phyloP scores from a whole-genome alignment of 495 filamentous ascomycete species.

The Penicillium soppii region DNA sequence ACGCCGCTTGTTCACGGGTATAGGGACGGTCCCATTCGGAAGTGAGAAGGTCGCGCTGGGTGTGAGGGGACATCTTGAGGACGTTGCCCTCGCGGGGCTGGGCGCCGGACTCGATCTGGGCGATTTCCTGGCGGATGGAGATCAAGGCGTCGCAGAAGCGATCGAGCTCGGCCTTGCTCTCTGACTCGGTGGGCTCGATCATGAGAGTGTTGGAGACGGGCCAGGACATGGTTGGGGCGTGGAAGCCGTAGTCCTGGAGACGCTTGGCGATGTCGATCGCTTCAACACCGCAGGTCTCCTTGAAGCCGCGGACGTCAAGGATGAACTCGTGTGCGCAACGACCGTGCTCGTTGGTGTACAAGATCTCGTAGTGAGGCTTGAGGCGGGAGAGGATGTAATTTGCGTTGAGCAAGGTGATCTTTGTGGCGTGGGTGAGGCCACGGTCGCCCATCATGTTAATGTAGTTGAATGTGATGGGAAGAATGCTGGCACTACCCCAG shows the following conservation, averaged over 20 bases:
- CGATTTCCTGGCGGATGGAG: conserved; percentile 83
- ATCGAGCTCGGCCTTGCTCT: conserved; percentile 91
- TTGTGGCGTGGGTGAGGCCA: conserved; percentile 91
- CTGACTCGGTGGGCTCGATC: conserved; percentile 97
- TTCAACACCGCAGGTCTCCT: conserved; percentile 81
- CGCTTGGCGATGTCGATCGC: conserved; percentile 98
- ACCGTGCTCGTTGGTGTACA: conserved; percentile 86
- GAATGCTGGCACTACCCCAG: conserved; percentile 89
- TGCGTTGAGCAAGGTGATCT: conserved; percentile 91
- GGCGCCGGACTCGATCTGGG: conserved; percentile 76
- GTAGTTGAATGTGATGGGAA: conserved; percentile 97
- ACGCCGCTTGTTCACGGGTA: conserved; percentile 79
- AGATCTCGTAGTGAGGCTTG: conserved; percentile 82
- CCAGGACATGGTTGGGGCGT: conserved; percentile 98
- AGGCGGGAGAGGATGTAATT: conserved; percentile 96
- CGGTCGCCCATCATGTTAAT: conserved; percentile 94
- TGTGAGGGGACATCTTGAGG: conserved; percentile 89
- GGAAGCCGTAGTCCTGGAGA: conserved; percentile 97
- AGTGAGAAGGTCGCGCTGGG: conserved; percentile 73
- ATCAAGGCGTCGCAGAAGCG: conserved; percentile 93
- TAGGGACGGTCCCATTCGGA: conserved; percentile 77
- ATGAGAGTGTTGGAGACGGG: conserved; percentile 95
- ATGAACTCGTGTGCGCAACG: conserved; percentile 99
- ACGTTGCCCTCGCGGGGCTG: conserved; percentile 82
- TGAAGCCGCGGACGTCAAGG: conserved; percentile 84